Base-by-base conservation (phyloP, 1,139 yeast genomes). In the Debaryomyces subglobosus region DNA sequence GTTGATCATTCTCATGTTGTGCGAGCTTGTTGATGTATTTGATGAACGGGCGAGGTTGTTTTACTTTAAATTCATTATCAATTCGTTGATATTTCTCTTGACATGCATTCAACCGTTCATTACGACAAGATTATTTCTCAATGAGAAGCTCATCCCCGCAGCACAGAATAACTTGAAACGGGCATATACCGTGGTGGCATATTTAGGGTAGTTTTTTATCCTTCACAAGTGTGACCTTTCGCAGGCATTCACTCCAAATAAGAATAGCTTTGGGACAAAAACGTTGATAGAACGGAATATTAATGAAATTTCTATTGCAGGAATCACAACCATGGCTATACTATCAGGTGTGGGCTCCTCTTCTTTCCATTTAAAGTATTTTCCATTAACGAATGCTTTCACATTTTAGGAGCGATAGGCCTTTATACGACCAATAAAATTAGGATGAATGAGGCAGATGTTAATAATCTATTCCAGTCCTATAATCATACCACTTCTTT, bases 271-370 rank as follows among this genome's bases (percentile, higher is more conserved):
- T 32, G 54, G 62, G 37, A 47, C 65, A 5, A 52, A 65, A 42
- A 60, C 73, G 8, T 63, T 68, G 27, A 57, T 67, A 45, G 81
- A 71, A 56, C 69, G 57, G 44, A 77, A 75, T 53, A 73, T 85
- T 32, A 83, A 86, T 45, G 81, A 86, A 52, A 69, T 88, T 3
- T 84, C 89, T 2, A 77, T 88, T 45, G 76, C 84, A 15, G 96
- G 96, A 1, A 84, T 88, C 23, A 82, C 89, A 0, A 69, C 85
- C 35, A 84, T 87, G 77, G 90, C 92, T 0, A 63, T 81, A 0
- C 67, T 89, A 35, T 84, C 91, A 2, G 96, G 95, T 0, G 72
- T 88, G 39, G 94, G 94, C 1, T 84, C 91, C 9, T 81, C 84
- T 13, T 77, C 91, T n/a, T 90, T 0, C 84, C 87, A 0, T 70